phyloP scores from a whole-genome alignment of 441 rosid species.

The Flueggea neowawraea region DNA sequence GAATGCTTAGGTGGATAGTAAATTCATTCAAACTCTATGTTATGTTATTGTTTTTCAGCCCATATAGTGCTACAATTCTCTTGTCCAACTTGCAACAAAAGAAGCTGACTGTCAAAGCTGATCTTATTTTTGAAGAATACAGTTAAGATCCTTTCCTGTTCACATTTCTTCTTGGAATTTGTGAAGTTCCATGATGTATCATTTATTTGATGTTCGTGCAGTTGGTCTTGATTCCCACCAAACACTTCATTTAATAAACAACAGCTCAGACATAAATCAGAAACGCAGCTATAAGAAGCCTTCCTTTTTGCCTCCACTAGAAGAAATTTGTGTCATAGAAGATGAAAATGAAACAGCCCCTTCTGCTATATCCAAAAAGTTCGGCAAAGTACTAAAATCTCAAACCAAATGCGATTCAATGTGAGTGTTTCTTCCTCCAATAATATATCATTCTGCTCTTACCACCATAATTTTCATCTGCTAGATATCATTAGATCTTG shows the following conservation, averaged over 20 bases:
- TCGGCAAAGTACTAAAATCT: conserved; percentile 21
- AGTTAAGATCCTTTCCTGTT: conserved; percentile 28
- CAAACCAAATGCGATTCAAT: conserved; percentile 25
- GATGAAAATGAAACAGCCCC: conserved; percentile 35
- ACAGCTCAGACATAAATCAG: conserved; percentile 19
- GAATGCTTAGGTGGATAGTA: too few species aligned
- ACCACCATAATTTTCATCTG: background rate
- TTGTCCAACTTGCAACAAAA: conserved; percentile 40
- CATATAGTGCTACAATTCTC: conserved; percentile 57
- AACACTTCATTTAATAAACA: conserved; percentile 39
- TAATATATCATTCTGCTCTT: background rate
- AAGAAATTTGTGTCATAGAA: conserved; percentile 30
- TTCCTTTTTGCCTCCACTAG: conserved; percentile 39
- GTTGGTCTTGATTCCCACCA: conserved; percentile 87
- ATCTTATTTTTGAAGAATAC: conserved; percentile 87
- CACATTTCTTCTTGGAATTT: background rate
- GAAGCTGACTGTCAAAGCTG: conserved; percentile 76
- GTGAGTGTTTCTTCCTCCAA: conserved; percentile 29
- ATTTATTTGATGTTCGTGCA: conserved; percentile 29
- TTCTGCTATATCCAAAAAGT: conserved; percentile 16
- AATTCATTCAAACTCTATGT: background rate
- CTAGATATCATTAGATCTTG: background rate
- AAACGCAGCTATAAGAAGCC: conserved; percentile 33
- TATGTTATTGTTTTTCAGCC: conserved; percentile 52
- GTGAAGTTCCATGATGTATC: background rate